phyloP scores from a whole-genome alignment of 352 stramenopile species.

The Globisporangium ultimum region DNA sequence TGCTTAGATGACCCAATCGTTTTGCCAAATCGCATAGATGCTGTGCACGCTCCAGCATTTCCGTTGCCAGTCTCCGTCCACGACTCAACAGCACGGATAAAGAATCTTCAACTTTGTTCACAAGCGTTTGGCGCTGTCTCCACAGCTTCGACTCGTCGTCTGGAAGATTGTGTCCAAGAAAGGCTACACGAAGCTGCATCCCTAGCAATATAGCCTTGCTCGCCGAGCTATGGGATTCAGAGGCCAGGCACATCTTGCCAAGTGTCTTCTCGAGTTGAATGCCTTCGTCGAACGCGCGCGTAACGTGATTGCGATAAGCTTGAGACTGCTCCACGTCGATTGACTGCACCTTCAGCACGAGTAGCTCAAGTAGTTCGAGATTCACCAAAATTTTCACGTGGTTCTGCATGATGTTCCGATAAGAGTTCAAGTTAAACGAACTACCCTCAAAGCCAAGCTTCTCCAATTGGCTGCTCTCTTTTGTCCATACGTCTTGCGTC shows the following conservation, averaged over 20 bases:
- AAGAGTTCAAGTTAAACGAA: background rate
- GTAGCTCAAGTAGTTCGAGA: slow-evolving; percentile 1
- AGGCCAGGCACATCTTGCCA: background rate
- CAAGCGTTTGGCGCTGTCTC: background rate
- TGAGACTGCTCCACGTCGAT: background rate
- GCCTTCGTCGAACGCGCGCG: background rate
- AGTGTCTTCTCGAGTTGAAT: background rate
- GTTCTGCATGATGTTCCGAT: background rate
- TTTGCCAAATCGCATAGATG: background rate
- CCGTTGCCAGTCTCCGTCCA: background rate
- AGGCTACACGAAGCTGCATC: background rate
- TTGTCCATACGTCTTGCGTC: background rate
- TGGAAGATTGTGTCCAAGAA: background rate
- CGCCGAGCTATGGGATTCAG: background rate
- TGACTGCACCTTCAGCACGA: background rate
- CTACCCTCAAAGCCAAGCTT: background rate
- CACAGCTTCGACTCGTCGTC: background rate
- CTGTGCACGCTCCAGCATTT: background rate
- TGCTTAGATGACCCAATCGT: background rate
- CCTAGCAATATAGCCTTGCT: background rate
- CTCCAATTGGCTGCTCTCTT: background rate
- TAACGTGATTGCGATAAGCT: background rate
- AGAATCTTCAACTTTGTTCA: background rate
- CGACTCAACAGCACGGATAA: background rate
- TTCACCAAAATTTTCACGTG: background rate